Conservation (phyloP, 129 eudicot genomes). For the Helianthus tuberosus region DNA sequence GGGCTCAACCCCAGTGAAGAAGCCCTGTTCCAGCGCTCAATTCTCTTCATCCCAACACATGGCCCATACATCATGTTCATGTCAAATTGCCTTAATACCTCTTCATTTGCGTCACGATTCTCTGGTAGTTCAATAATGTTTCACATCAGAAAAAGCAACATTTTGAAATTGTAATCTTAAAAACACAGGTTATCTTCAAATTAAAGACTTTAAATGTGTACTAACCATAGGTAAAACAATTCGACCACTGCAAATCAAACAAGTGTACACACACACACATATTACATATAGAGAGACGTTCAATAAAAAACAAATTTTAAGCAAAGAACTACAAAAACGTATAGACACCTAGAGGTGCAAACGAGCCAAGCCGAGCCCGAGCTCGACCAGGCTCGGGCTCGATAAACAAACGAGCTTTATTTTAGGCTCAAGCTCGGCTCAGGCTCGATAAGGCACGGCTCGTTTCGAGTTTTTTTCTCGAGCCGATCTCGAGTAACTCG, state of each 20-base stretch:
- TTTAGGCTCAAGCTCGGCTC: too few relatives aligned
- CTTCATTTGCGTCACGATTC: constrained; percentile 62
- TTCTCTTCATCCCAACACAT: constrained; percentile 78
- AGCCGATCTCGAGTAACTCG: too few relatives aligned
- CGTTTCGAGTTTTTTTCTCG: too few relatives aligned
- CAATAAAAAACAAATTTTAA: not conserved
- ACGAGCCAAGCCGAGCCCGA: too few relatives aligned
- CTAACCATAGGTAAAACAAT: not conserved
- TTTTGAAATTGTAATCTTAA: not conserved
- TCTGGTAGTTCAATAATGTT: constrained; percentile 37
- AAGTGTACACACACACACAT: not conserved
- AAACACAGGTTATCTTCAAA: not conserved
- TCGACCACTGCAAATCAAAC: not conserved
- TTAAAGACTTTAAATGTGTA: not conserved
- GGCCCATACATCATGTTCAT: constrained; percentile 87
- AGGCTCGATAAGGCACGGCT: too few relatives aligned
- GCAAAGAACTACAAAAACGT: not conserved
- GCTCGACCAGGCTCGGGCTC: too few relatives aligned
- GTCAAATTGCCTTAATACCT: constrained; percentile 85
- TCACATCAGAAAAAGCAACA: not conserved
- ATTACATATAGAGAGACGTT: not conserved
- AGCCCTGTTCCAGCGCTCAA: constrained; percentile 87
- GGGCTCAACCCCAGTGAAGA: constrained; percentile 63
- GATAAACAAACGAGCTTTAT: too few relatives aligned
- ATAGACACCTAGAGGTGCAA: too few relatives aligned